Percentiles rank a stretch among this genome's conserved stretches.
These are phyloP conservation scores for Wickerhamiella brachini DNA, from an alignment of 805 yeast genomes.

Conservation along the genomic window DNA sequence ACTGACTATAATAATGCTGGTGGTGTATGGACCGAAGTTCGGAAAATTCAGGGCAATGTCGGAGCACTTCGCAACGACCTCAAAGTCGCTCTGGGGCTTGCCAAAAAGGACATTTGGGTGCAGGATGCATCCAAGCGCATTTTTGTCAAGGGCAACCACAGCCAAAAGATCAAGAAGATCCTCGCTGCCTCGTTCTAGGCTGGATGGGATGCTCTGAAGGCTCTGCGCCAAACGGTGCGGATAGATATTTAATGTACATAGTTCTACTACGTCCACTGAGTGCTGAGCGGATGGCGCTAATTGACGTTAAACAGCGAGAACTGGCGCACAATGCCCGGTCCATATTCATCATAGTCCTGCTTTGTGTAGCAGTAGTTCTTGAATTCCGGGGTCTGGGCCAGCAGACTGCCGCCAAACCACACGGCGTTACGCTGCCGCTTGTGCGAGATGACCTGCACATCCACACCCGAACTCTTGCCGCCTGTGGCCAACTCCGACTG, in stretches of 20 bases:
- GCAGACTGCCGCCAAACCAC: conserved; percentile 96
- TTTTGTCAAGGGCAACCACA: conserved; percentile 37
- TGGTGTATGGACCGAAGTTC: conserved; percentile 54
- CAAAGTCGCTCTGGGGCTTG: conserved; percentile 33
- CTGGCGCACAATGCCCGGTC: conserved; percentile 95
- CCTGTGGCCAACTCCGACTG: conserved; percentile 64
- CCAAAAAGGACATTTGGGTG: conserved; percentile 34
- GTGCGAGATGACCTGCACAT: conserved; percentile 92
- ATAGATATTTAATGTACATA: conserved; percentile 1
- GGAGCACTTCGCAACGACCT: conserved; percentile 54
- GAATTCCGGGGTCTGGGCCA: conserved; percentile 96
- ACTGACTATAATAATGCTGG: conserved; percentile 50
- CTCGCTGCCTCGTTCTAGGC: conserved; percentile 23
- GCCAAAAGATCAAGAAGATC: conserved; percentile 25
- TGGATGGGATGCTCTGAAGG: not conserved
- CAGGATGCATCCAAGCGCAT: conserved; percentile 39
- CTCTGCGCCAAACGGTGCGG: not conserved
- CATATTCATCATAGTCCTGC: conserved; percentile 93
- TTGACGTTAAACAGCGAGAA: conserved; percentile 79
- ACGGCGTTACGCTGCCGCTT: conserved; percentile 97
- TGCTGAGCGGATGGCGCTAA: too few relatives aligned
- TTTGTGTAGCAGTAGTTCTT: conserved; percentile 93
- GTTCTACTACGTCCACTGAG: not conserved
- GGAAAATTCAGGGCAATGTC: conserved; percentile 56
- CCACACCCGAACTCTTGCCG: conserved; percentile 79